Evolutionary conservation across 1,284 basidiomycete genomes (phyloP).

Genomic region (Sporisorium iseilematis-ciliati): DNA sequence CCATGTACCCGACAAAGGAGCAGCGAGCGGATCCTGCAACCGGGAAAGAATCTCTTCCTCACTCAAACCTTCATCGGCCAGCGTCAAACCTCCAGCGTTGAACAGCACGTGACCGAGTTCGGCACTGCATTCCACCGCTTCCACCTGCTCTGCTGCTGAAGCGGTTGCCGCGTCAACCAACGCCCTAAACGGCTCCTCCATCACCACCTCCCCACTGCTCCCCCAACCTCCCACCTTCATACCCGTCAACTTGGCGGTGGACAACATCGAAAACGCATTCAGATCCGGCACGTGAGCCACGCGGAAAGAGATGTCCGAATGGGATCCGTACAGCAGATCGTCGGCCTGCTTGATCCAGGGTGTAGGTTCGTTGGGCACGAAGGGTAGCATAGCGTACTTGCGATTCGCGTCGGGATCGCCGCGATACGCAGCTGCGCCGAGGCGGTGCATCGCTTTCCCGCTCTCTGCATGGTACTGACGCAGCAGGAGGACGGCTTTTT

Average conservation of each 20-base stretch:
- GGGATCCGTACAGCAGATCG: conserved; percentile 30
- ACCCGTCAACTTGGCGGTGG: conserved; percentile 10
- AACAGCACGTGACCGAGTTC: conserved; percentile 42
- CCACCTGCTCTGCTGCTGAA: not conserved
- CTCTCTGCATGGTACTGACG: conserved; percentile 34
- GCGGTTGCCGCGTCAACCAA: conserved; percentile 7
- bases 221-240: conserved; percentile 35
- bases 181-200: conserved; percentile 27
- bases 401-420: conserved; percentile 8
- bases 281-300: conserved; percentile 29
- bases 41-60: conserved; percentile 27
- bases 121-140: conserved; percentile 27
- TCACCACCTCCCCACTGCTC: conserved; percentile 8
- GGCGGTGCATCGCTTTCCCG: conserved; percentile 18
- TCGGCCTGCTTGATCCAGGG: conserved; percentile 43
- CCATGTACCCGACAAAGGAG: conserved; percentile 41
- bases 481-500: conserved; percentile 34
- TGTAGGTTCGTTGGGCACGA: conserved; percentile 43
- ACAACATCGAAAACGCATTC: conserved; percentile 22
- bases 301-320: conserved; percentile 35
- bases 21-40: conserved; percentile 35
- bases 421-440: conserved; percentile 33
- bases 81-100: conserved; percentile 19
- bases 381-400: conserved; percentile 45
- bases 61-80: conserved; percentile 30